phyloP scores from a whole-genome alignment of 495 filamentous ascomycete species.

The Rhypophila decipiens region DNA sequence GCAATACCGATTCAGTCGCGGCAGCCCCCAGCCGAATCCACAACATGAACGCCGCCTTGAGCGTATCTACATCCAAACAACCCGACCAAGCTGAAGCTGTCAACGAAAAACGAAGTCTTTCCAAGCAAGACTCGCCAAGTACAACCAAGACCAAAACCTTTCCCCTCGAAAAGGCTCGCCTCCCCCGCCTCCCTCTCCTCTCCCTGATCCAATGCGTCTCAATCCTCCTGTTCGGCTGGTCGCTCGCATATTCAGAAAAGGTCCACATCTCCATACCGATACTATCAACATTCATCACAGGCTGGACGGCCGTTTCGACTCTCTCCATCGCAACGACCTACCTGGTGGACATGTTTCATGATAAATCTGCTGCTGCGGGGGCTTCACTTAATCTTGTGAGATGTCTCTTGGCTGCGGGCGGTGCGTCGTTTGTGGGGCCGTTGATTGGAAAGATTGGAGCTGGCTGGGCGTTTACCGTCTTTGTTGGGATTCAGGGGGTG shows the following conservation, averaged over 20 bases:
- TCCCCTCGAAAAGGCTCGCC: conserved; percentile 58
- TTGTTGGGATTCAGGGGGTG: conserved; percentile 30
- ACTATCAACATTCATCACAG: conserved; percentile 49
- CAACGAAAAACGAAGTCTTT: too few relatives aligned
- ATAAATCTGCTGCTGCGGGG: conserved; percentile 39
- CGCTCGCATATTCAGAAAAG: too few relatives aligned
- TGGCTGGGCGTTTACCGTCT: conserved; percentile 44
- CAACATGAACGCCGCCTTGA: too few relatives aligned
- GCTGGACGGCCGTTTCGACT: conserved; percentile 48
- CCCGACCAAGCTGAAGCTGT: too few relatives aligned
- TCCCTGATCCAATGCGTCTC: conserved; percentile 30
- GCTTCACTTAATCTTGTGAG: conserved; percentile 44
- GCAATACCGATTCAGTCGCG: too few relatives aligned
- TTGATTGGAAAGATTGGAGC: conserved; percentile 37
- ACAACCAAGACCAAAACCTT: too few relatives aligned
- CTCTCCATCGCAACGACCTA: conserved; percentile 42
- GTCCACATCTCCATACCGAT: too few relatives aligned
- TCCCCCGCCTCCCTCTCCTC: conserved; percentile 47
- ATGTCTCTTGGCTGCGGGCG: conserved; percentile 37
- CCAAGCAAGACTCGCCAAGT: too few relatives aligned
- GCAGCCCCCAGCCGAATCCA: too few relatives aligned
- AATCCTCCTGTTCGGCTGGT: conserved; percentile 46
- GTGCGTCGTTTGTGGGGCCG: conserved; percentile 35
- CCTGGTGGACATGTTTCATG: conserved; percentile 42
- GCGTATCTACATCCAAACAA: too few relatives aligned